Evolutionary conservation across 192 early-diverging fungal genomes (phyloP), one percentile per base, ranked within the genome.

Genomic region (Coemansia javaensis): DNA sequence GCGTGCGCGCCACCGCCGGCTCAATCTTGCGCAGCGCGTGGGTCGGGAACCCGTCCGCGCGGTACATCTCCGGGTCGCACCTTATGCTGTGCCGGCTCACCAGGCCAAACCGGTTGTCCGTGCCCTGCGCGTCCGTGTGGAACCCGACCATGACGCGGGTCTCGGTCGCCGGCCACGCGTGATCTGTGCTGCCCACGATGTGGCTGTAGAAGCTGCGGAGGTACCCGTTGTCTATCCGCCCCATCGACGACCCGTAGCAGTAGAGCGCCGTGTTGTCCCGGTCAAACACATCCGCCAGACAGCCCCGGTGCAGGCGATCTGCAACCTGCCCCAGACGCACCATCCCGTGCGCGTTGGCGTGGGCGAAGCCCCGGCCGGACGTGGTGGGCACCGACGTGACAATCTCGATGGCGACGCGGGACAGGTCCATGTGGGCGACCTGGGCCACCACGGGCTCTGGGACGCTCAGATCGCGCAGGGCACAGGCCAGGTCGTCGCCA

Each of bases 301-400:
- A n/a, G n/a, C n/a, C n/a, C n/a, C n/a, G 49, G 20, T 45, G 30
- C 7, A 56, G 22, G 12, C 17, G 5, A 2, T 21, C 20, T 47
- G 74, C 47, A 25, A 83, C 55, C 12, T 68, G 46, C 0, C 63
- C 56, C 10, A 85, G 28, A 10, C 77, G 60, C 1, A 56, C 47
- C 38, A 80, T 56, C 0, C 84, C 84, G 59, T 80, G 82, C 7
- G 58, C 52, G 8, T 73, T 47, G 0, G 63, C 30, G 22, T 53
- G 56, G 7, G 43, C 33, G 8, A 33, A 54, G 8, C 28, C 21
- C 2, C 74, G 63, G 4, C 52, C 58, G 32, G 43, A 56, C 2
- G 62, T 32, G 2, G 78, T 67, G 0, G 79, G 77, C 10, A 83
- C 78, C 0, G 82, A 75, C 0, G 80, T 75, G 4, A 85, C 56